Conservation (phyloP, 2,329 filamentous ascomycete species). For the Neopestalotiopsis rosae region DNA sequence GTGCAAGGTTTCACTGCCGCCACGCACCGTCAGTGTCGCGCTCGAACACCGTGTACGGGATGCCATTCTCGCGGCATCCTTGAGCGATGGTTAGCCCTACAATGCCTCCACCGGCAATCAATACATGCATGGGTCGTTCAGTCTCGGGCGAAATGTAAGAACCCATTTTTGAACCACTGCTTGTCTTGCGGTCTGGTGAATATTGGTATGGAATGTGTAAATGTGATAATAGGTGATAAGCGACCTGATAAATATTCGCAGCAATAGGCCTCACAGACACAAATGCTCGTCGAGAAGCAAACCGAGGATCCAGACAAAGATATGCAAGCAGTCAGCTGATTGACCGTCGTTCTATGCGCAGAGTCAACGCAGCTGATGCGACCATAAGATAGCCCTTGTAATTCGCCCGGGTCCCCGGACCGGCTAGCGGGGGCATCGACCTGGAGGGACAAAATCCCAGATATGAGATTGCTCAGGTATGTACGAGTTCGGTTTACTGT, state of each 20-base stretch:
- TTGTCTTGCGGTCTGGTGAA: neutral
- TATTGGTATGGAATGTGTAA: no score
- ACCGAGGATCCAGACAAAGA: neutral
- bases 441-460: neutral
- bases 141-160: neutral
- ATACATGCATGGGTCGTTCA: slow-evolving; percentile 27
- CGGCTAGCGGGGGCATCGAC: neutral
- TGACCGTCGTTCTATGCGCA: neutral
- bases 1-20: neutral
- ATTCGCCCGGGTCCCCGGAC: neutral
- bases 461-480: no score
- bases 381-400: neutral
- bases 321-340: neutral
- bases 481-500: no score
- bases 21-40: neutral
- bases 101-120: slow-evolving; percentile 44
- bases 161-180: neutral
- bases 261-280: no score
- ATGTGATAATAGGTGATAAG: no score
- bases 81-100: slow-evolving; percentile 44
- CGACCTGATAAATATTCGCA: no score
- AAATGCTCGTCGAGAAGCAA: neutral
- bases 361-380: neutral
- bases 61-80: slow-evolving; percentile 36
- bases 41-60: slow-evolving; percentile 19